Conservation (phyloP, 2,329 filamentous ascomycete species). For the Nemania sp. region DNA sequence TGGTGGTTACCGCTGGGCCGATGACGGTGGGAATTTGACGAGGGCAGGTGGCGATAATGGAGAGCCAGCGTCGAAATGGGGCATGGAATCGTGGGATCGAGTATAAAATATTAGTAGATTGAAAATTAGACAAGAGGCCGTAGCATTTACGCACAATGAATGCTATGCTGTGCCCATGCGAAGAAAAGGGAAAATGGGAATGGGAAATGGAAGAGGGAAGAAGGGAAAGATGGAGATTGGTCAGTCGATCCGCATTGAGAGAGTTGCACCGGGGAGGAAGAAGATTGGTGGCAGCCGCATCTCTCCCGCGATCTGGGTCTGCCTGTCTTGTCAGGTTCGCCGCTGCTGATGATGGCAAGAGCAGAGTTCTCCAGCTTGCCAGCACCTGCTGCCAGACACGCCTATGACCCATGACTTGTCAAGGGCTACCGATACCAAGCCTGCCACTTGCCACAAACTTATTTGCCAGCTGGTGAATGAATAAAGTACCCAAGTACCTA, state of each 20-base stretch:
- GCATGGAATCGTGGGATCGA: not conserved
- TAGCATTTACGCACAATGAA: not conserved
- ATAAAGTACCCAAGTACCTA: no score
- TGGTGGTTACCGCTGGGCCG: slow-evolving; percentile 20
- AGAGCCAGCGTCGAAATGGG: slow-evolving; percentile 1
- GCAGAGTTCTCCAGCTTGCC: no score
- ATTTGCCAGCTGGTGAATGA: not conserved
- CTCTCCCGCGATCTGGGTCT: slow-evolving; percentile 9
- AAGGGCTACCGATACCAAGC: not conserved
- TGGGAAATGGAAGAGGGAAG: no score
- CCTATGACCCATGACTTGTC: no score
- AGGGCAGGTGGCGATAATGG: slow-evolving; percentile 8
- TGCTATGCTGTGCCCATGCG: not conserved
- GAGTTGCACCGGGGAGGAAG: slow-evolving; percentile 6
- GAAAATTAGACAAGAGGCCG: slow-evolving; percentile 1
- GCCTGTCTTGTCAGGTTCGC: no score
- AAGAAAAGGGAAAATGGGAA: not conserved
- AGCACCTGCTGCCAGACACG: no score
- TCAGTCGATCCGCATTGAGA: not conserved
- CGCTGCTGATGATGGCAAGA: not conserved
- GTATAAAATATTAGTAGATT: not conserved
- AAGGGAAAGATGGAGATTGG: slow-evolving; percentile 6
- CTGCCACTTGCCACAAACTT: not conserved
- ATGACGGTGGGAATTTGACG: slow-evolving; percentile 17
- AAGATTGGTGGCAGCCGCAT: slow-evolving; percentile 18